Base-by-base conservation (phyloP, 345 rosid genomes). In the Gossypium rotundifolium region DNA sequence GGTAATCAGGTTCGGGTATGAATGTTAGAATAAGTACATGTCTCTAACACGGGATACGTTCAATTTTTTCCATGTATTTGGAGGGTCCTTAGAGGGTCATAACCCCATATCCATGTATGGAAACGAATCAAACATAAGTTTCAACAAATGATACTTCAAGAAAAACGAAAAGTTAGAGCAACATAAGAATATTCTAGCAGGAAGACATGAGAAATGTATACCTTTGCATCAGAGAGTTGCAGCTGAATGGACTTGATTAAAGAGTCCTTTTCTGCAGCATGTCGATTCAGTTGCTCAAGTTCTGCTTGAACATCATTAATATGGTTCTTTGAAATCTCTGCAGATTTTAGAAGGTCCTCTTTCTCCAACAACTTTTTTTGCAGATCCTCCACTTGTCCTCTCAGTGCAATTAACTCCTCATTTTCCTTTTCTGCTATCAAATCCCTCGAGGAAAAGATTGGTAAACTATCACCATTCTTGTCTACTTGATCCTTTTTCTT, bases 171-270 rank as follows among this genome's bases (percentile, higher is more conserved):
- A n/a, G 11, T 18, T 8, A 11, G 23, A 54, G 59, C 25, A 18
- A 18, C 23, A 54, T 54, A n/a, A 54, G 25, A 33, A 33, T 33
- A 29, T 29, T 29, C 38, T 33, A 33, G 38, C 38, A 4, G 38
- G 38, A 33, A 49, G 3, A 14, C 58, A 53, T 17, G 20, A 54
- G 18, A 54, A n/a, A 12, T 42, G 20, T 54, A 63, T 75, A 92
- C 99, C 99, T 93, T 93, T 17, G 93, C 86, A 83, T 95, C 96
- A 29, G 92, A 86, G 61, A 95, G 90, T 72, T 93, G 94, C 69
- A 74, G 74, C 76, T 89, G 97, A 70, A 83, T 85, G 53, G 91
- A 89, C 85, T 84, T 91, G 33, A 90, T 80, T 70, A 91, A 62
- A 25, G 86, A 79, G 22, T 93, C 94, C 84, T 89, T 93, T 74